phyloP scores from a whole-genome alignment of 2,329 filamentous ascomycete genomes.

The Penicillium sp. region DNA sequence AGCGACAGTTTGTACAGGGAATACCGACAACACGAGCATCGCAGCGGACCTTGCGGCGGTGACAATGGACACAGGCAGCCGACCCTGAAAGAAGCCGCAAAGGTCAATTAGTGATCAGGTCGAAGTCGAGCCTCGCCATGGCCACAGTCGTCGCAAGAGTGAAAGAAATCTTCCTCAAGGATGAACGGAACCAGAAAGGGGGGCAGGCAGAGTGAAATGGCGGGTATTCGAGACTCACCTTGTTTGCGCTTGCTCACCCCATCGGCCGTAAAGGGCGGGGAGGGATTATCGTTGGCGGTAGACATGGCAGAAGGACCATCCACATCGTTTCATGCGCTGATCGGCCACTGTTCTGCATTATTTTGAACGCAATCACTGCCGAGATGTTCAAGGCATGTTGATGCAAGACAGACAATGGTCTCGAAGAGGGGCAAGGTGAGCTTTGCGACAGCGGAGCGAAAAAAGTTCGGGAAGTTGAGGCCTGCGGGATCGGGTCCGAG shows the following conservation, averaged over 20 bases:
- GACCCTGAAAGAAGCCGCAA: slow-evolving; percentile 25
- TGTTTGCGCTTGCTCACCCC: slow-evolving; percentile 37
- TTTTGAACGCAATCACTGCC: slow-evolving; percentile 7
- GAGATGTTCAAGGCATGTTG: slow-evolving; percentile 17
- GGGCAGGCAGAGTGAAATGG: background rate
- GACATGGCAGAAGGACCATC: slow-evolving; percentile 32
- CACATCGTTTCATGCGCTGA: slow-evolving; percentile 21
- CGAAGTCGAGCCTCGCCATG: no score
- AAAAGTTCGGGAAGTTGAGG: slow-evolving; percentile 22
- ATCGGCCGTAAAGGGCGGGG: slow-evolving; percentile 27
- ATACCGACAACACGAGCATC: slow-evolving; percentile 44
- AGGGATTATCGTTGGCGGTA: slow-evolving; percentile 30
- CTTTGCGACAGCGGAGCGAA: slow-evolving; percentile 16
- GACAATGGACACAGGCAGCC: slow-evolving; percentile 46
- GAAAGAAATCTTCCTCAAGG: background rate
- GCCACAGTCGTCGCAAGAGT: background rate
- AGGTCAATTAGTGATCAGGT: slow-evolving; percentile 1
- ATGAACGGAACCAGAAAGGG: background rate
- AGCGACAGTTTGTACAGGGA: slow-evolving; percentile 46
- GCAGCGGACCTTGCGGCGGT: slow-evolving; percentile 48
- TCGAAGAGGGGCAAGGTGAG: slow-evolving; percentile 12
- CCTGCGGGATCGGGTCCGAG: slow-evolving; percentile 20
- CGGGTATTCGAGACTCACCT: slow-evolving; percentile 20
- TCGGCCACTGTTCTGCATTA: slow-evolving; percentile 20
- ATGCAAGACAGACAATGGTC: slow-evolving; percentile 10